Base-by-base conservation (phyloP, 176 grass and related monocot species). In the Poa pratensis region DNA sequence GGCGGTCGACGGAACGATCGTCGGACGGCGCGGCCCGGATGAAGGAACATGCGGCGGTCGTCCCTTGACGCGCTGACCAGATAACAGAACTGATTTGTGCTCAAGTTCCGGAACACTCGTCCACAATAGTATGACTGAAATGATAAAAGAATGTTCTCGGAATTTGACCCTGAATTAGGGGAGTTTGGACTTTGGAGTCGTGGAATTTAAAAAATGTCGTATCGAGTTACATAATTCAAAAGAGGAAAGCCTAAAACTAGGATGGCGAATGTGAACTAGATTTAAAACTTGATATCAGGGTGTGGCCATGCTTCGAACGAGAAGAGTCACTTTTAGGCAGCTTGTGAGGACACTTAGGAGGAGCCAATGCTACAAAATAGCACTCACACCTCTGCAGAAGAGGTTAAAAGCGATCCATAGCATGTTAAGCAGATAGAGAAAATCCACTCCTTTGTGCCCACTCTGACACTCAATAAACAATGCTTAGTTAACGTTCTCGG, bases 21-120 rank as follows among this genome's bases (percentile, higher is more conserved):
- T 27, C 71, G 24, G 71, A 8, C 70, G 43, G 70, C 0, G 23
- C 23, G 71, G 23, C 42, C 70, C 70, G 1, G 42, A 13, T 46
- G n/a, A 73, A 73, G 40, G 69, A 73, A 22, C 6, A 73, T 73
- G 43, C 43, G 23, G 46, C 71, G 23, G 71, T 51, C 71, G 46
- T 9, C 15, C 7, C 45, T 51, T 51, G 45, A 75, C 15, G 16
- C 24, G 71, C 71, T 75, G 45, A 75, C 71, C 71, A 37, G 17
- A 37, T 39, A 34, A 6, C 14, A 16, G 5, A 12, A 49, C 13
- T 40, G 54, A 58, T 22, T 22, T 24, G 57, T 24, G 3, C 57
- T 24, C n/a, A 60, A 24, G 57, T 24, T 24, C 9, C 57, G 57
- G n/a, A 24, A 12, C n/a, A 24, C 57, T 12, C 57, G 57, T 60